Percentiles rank a stretch among this genome's conserved stretches.
Evolutionary conservation across 495 filamentous ascomycete species (phyloP).

Genomic region (Penicillium alfredii): DNA sequence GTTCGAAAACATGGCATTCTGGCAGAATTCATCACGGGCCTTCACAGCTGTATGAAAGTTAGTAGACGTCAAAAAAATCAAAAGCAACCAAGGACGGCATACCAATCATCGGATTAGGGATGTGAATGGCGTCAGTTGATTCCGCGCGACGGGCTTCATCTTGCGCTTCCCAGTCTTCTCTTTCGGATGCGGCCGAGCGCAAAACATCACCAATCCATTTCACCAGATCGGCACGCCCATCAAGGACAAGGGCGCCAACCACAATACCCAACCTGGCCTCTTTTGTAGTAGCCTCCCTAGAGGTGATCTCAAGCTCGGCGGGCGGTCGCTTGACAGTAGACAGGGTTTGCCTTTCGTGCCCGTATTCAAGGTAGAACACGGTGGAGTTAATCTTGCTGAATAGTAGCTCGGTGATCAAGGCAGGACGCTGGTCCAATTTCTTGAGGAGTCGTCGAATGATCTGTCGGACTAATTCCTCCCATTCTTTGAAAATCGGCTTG

Average conservation of each 20-base stretch:
- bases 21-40: constrained; percentile 60
- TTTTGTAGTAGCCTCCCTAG: constrained; percentile 49
- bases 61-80: constrained; percentile 4
- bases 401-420: constrained; percentile 78
- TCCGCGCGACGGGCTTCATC: constrained; percentile 51
- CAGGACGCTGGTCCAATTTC: constrained; percentile 77
- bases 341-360: constrained; percentile 73
- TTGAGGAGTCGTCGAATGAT: constrained; percentile 67
- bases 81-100: background rate
- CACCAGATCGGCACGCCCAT: constrained; percentile 65
- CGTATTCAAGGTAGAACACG: constrained; percentile 80
- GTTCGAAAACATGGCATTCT: constrained; percentile 78
- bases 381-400: constrained; percentile 90
- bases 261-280: constrained; percentile 72
- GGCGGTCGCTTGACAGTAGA: constrained; percentile 52
- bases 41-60: constrained; percentile 48
- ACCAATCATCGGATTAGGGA: constrained; percentile 39
- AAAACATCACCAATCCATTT: constrained; percentile 75
- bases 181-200: constrained; percentile 60
- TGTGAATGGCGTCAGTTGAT: constrained; percentile 30
- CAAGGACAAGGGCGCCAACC: constrained; percentile 70
- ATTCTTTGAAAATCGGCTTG: constrained; percentile 67
- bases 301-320: constrained; percentile 73
- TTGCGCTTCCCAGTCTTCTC: constrained; percentile 72
- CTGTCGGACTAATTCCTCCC: constrained; percentile 84